Base-by-base conservation (phyloP, 345 rosid species). In the Gossypium herbaceum region DNA sequence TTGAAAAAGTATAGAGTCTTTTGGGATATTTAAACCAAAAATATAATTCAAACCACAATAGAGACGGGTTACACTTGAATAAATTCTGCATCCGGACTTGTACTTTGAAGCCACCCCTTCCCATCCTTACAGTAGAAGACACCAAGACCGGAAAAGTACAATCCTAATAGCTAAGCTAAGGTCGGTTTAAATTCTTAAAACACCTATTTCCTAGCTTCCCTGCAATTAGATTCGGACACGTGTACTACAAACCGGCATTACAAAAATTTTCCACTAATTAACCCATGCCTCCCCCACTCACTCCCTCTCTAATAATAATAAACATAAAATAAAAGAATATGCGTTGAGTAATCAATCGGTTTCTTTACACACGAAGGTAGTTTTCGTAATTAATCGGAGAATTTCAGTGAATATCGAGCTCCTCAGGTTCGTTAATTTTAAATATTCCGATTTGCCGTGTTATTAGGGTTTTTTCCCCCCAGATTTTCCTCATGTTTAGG, bases 391-490 rank as follows among this genome's bases (percentile, higher is more conserved):
- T 51, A 75, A 64, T 34, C 54, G 12, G 52, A 52, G 3, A 22
- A 12, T 5, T 45, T 54, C 66, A 70, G 71, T 62, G 43, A 71
- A 55, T 52, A 69, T 75, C 68, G 72, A 74, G 17, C 13, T 20
- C 24, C 51, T 44, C 68, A 79, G 82, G 82, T 79, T 79, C 9
- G 82, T 70, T 56, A 12, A 25, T 25, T 27, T 3, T 24, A 17
- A 39, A 39, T 73, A 24, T 47, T n/a, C 41, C 69, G 15, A 16
- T 47, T 22, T 41, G 12, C 10, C 11, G n/a, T 17, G 29, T 17
- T 50, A 57, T 60, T 59, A 51, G 73, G 74, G 66, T 17, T 65
- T 39, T 0, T 19, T 15, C 39, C 7, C 22, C 20, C 1, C 34
- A 34, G 44, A 20, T 76, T 70, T 70, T 51, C 27, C 19, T 62